Conservation (phyloP, 768 basidiomycete genomes). For the Psilocybe tampanensis region DNA sequence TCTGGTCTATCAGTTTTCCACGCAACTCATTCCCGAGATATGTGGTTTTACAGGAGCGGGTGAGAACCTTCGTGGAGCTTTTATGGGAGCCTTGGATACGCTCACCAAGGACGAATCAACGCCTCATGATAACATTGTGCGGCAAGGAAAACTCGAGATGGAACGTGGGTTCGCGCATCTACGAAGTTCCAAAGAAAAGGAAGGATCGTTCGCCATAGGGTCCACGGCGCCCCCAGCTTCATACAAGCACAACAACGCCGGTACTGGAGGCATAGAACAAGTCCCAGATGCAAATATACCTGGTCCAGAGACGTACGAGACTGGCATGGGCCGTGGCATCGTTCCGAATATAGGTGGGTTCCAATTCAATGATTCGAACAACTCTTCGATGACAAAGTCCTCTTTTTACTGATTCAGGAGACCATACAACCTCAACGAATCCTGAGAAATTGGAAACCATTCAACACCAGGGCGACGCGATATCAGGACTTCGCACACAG, state of each 20-base stretch:
- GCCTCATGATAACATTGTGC: conserved; percentile 37
- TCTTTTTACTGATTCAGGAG: neutral
- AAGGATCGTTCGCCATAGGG: neutral
- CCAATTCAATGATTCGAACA: no score
- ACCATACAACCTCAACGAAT: neutral
- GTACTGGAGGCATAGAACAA: neutral
- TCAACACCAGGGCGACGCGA: conserved; percentile 28
- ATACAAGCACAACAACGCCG: neutral
- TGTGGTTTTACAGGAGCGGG: conserved; percentile 35
- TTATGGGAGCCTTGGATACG: conserved; percentile 41
- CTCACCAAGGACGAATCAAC: conserved; percentile 25
- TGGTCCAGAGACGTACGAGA: neutral
- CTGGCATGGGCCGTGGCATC: neutral
- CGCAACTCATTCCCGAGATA: neutral
- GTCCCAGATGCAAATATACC: neutral
- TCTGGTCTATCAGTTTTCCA: neutral
- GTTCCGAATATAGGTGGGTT: neutral
- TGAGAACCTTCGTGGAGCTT: conserved; percentile 46
- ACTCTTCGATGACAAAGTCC: no score
- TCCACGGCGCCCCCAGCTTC: neutral
- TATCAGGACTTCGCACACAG: conserved; percentile 14
- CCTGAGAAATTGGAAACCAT: neutral
- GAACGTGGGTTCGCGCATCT: conserved; percentile 39
- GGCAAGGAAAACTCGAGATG: conserved; percentile 40
- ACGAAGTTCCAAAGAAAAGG: conserved; percentile 11